These are phyloP conservation scores for Morella rubra DNA, from an alignment of 306 rosid species.

Conservation along the genomic window DNA sequence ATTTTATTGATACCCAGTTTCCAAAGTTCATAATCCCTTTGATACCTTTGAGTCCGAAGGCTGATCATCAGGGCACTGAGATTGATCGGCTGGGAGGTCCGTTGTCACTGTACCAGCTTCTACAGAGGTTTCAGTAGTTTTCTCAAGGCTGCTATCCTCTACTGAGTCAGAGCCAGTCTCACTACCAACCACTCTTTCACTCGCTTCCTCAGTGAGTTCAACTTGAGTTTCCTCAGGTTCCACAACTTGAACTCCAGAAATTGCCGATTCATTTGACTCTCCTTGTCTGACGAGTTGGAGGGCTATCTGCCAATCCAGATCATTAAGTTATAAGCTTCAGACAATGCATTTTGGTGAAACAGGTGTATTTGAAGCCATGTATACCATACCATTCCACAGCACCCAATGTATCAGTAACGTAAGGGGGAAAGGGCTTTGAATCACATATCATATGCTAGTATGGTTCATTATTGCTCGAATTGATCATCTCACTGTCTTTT, in stretches of 20 bases:
- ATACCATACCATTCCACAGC: neutral
- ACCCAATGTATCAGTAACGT: neutral
- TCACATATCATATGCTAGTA: neutral
- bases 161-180: slow-evolving; percentile 25
- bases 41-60: slow-evolving; percentile 53
- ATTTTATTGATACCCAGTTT: neutral
- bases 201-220: slow-evolving; percentile 32
- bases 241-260: slow-evolving; percentile 26
- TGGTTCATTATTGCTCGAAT: neutral
- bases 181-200: slow-evolving; percentile 25
- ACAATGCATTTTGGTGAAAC: neutral
- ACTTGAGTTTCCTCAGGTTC: slow-evolving; percentile 36
- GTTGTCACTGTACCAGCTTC: slow-evolving; percentile 30
- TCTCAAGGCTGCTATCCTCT: slow-evolving; percentile 35
- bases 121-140: slow-evolving; percentile 34
- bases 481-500: neutral
- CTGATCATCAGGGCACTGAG: slow-evolving; percentile 33
- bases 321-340: slow-evolving; percentile 23
- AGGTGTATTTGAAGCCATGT: neutral
- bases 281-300: slow-evolving; percentile 80
- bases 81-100: slow-evolving; percentile 42
- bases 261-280: slow-evolving; percentile 38
- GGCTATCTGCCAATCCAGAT: slow-evolving; percentile 75
- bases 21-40: neutral
- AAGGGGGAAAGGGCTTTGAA: too few species aligned